Conservation (phyloP, 768 basidiomycete genomes). For the Suillus paluster region DNA sequence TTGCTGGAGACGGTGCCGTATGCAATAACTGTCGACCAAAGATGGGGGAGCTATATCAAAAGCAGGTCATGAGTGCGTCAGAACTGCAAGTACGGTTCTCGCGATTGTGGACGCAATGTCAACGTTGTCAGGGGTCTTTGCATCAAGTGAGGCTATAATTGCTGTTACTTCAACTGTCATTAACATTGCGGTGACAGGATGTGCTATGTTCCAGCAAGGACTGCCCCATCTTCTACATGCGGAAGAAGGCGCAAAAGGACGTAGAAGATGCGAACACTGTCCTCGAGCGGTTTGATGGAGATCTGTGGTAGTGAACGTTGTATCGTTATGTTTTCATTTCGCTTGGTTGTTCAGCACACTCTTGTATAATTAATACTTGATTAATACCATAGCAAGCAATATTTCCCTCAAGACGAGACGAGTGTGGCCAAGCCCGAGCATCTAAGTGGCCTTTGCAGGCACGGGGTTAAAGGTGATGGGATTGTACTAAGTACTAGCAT, state of each 20-base stretch:
- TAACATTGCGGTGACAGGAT: conserved; percentile 56
- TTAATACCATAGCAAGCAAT: background rate
- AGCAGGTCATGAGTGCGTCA: conserved; percentile 78
- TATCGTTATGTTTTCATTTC: background rate
- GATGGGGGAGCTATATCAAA: conserved; percentile 90
- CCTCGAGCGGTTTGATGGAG: conserved; percentile 83
- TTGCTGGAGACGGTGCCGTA: conserved; percentile 77
- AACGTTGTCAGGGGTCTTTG: conserved; percentile 96
- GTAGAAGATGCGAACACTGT: conserved; percentile 83
- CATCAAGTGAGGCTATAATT: conserved; percentile 67
- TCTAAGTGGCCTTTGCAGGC: background rate
- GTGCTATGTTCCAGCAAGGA: conserved; percentile 96
- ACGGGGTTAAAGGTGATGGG: background rate
- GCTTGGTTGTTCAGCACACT: background rate
- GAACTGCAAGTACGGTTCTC: conserved; percentile 90
- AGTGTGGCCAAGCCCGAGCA: background rate
- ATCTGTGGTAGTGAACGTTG: conserved; percentile 57
- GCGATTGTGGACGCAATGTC: conserved; percentile 97
- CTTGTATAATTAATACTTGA: background rate
- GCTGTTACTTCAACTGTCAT: background rate
- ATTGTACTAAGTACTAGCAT: no score
- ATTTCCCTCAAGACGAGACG: background rate
- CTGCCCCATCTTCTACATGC: conserved; percentile 98
- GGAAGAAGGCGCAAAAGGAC: conserved; percentile 98
- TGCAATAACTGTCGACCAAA: conserved; percentile 91